These are phyloP conservation scores for Epichloe sp. DNA, from an alignment of 2,329 filamentous ascomycete species.

Conservation along the genomic window DNA sequence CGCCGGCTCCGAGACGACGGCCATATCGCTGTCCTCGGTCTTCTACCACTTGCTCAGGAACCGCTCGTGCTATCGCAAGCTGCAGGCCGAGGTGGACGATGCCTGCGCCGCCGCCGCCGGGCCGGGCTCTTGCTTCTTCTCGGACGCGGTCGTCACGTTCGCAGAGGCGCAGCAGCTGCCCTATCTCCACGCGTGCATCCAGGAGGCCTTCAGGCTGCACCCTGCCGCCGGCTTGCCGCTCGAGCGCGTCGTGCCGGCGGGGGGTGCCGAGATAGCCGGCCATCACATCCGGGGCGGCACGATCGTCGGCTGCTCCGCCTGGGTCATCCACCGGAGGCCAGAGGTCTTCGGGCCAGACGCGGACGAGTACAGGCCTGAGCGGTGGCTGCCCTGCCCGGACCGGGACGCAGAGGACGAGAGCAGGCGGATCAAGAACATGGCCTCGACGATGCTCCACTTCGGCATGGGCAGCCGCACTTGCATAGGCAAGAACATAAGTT, in stretches of 20 bases:
- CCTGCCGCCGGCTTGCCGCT: conserved; percentile 34
- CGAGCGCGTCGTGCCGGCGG: conserved; percentile 31
- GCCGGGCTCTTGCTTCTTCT: neutral
- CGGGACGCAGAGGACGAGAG: neutral
- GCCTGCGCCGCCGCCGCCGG: neutral
- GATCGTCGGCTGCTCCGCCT: conserved; percentile 22
- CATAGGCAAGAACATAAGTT: conserved; percentile 28
- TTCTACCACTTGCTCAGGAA: conserved; percentile 29
- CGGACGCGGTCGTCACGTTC: conserved; percentile 17
- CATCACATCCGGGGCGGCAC: conserved; percentile 19
- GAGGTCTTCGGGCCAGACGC: conserved; percentile 20
- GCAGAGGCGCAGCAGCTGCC: conserved; percentile 30
- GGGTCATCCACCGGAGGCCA: conserved; percentile 20
- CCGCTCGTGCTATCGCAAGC: conserved; percentile 9
- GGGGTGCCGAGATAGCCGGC: conserved; percentile 26
- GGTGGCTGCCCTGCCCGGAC: conserved; percentile 21
- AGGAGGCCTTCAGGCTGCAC: conserved; percentile 37
- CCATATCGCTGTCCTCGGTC: conserved; percentile 30
- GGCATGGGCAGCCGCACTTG: conserved; percentile 28
- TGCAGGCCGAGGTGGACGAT: conserved; percentile 13
- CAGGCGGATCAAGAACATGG: neutral
- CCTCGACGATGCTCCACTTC: conserved; percentile 15
- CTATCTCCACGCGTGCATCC: conserved; percentile 41
- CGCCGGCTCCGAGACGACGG: conserved; percentile 34
- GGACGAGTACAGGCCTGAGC: conserved; percentile 23